phyloP scores from a whole-genome alignment of 2,329 filamentous ascomycete species.

The Trichoderma sp. region DNA sequence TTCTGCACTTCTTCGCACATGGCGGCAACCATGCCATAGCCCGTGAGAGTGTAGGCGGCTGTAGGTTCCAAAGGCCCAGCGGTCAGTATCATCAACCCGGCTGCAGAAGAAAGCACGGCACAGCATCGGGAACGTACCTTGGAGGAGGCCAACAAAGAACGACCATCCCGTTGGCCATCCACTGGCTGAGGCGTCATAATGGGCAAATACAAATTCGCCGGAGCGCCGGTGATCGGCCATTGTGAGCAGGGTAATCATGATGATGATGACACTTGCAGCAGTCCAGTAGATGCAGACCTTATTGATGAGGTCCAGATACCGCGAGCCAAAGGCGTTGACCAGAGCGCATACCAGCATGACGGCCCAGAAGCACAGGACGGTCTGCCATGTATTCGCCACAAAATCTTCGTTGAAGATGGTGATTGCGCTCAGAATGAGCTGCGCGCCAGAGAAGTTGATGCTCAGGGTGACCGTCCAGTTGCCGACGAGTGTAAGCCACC shows the following conservation, averaged over 20 bases:
- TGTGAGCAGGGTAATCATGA: constrained; percentile 68
- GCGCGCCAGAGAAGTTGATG: constrained; percentile 70
- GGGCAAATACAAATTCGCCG: constrained; percentile 65
- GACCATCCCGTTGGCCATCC: constrained; percentile 69
- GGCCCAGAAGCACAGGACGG: constrained; percentile 73
- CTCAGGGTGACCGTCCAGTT: constrained; percentile 72
- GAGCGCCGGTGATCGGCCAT: constrained; percentile 66
- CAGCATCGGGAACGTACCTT: constrained; percentile 40
- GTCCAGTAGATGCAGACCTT: constrained; percentile 75
- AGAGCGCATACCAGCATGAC: constrained; percentile 65
- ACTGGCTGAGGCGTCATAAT: constrained; percentile 69
- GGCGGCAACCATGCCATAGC: constrained; percentile 57
- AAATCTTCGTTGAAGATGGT: constrained; percentile 66
- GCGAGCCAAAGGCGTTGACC: constrained; percentile 66
- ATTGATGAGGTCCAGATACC: constrained; percentile 66
- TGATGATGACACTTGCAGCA: constrained; percentile 66
- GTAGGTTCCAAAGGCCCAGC: constrained; percentile 40
- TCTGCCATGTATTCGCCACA: constrained; percentile 65
- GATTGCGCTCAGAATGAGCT: constrained; percentile 69
- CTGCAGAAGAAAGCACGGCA: neutral
- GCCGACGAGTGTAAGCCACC: constrained; percentile 73
- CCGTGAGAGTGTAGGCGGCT: constrained; percentile 48
- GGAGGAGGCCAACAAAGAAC: constrained; percentile 58
- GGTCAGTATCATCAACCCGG: neutral
- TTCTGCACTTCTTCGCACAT: constrained; percentile 66